Evolutionary conservation across 202 grass and related monocot genomes (phyloP), one percentile per base, ranked within the genome.

Genomic region (Hordeum pubiflorum): DNA sequence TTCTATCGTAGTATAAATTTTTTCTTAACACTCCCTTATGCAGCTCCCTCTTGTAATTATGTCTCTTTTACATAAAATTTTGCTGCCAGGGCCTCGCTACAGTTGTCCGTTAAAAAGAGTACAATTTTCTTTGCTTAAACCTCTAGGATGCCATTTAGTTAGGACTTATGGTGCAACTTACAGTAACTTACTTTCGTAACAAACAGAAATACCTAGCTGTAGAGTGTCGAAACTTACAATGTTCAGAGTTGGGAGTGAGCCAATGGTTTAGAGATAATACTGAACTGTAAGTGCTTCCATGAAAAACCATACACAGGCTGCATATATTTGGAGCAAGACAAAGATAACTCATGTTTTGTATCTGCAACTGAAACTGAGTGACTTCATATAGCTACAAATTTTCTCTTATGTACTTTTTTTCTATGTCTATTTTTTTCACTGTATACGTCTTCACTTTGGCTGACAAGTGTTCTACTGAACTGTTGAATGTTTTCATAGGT

Each of bases 401-500:
- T 17, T 82, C 31, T 43, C 10, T 4, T 77, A 48, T 36, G 50
- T 2, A 54, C 17, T n/a, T n/a, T n/a, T 54, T n/a, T 54, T n/a
- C 50, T 72, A n/a, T 41, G 21, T 66, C 68, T 82, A 13, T 82
- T 24, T 29, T 66, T 33, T 73, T 66, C 3, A 27, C 50, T 78
- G 43, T 12, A 29, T 67, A 7, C 13, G 31, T 50, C 62, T 69
- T 55, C 54, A 68, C 54, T 83, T 63, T 38, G 59, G 7, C 13
- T 29, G 26, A 81, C 69, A 72, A 84, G 15, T 54, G 77, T 50
- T 75, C 39, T 44, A 32, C 56, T 88, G 24, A 41, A 73, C 13
- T 78, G 22, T 34, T 75, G 14, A 46, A 33, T 90, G 29, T 60
- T 74, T 86, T 70, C 17, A 60, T 66, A 98, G 95, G 82, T 90